Percentiles rank a stretch among this genome's conserved stretches.
Evolutionary conservation across 2,329 filamentous ascomycete genomes (phyloP).

Genomic region (Ceratocystis papillata): DNA sequence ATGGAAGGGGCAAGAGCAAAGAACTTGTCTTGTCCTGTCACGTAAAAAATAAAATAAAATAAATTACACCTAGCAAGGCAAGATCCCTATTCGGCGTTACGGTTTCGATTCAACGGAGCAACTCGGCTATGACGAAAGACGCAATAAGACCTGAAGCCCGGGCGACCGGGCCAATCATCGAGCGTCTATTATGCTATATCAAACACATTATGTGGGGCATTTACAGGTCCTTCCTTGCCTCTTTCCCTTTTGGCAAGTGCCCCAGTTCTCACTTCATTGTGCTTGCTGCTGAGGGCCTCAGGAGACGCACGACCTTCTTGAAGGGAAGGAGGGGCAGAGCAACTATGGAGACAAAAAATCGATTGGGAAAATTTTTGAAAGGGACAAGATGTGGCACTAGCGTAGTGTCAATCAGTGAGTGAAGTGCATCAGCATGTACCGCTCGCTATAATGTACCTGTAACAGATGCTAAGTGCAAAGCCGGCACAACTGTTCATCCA

Average conservation of each 20-base stretch:
- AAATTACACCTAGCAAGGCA: slow-evolving; percentile 16
- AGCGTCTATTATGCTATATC: slow-evolving; percentile 20
- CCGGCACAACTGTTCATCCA: background rate
- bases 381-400: slow-evolving; percentile 3
- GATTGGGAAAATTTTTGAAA: slow-evolving; percentile 5
- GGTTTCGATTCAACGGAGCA: slow-evolving; percentile 23
- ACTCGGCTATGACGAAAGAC: slow-evolving; percentile 25
- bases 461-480: background rate
- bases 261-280: slow-evolving; percentile 7
- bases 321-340: slow-evolving; percentile 1
- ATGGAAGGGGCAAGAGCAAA: slow-evolving; percentile 8
- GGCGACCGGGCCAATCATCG: slow-evolving; percentile 24
- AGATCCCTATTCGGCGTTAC: slow-evolving; percentile 24
- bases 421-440: background rate
- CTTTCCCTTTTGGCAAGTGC: slow-evolving; percentile 3
- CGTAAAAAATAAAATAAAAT: background rate
- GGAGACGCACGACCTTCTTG: slow-evolving; percentile 7
- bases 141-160: slow-evolving; percentile 21
- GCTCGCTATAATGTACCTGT: background rate
- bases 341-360: slow-evolving; percentile 8
- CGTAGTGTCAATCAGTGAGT: slow-evolving; percentile 1
- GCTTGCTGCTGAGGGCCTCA: background rate
- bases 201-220: slow-evolving; percentile 14
- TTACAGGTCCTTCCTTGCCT: slow-evolving; percentile 17
- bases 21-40: background rate